These are phyloP conservation scores for Malus sieversii DNA, from an alignment of 306 rosid species.

Conservation along the genomic window DNA sequence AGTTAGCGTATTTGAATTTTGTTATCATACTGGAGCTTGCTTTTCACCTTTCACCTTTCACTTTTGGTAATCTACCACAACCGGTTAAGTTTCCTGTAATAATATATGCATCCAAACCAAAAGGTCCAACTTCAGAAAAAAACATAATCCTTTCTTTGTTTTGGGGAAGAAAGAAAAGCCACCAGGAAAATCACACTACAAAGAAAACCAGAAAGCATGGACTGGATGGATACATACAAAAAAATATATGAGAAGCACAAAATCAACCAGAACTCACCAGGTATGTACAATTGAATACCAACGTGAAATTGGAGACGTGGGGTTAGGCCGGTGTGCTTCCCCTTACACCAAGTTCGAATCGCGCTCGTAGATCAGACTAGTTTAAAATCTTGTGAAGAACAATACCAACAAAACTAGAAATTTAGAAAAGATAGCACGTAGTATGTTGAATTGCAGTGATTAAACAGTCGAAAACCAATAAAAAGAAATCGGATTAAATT, in stretches of 20 bases:
- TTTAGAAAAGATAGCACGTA: not conserved
- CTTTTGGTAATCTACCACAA: not conserved
- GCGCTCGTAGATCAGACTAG: no score
- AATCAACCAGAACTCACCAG: constrained; percentile 6
- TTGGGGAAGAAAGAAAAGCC: no score
- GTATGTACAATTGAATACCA: not conserved
- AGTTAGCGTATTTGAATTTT: not conserved
- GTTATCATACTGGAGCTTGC: not conserved
- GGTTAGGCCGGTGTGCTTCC: not conserved
- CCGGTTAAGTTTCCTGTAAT: not conserved
- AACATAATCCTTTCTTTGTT: not conserved
- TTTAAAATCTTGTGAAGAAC: no score
- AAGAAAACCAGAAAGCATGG: constrained; percentile 2
- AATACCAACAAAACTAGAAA: not conserved
- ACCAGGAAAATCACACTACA: not conserved
- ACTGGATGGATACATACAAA: not conserved
- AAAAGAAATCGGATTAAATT: not conserved
- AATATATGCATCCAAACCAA: not conserved
- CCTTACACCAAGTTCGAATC: not conserved
- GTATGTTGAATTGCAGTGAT: not conserved
- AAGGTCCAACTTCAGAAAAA: not conserved
- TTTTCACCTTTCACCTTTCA: not conserved
- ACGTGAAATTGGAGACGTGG: not conserved
- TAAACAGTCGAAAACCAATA: not conserved
- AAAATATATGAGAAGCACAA: not conserved